Evolutionary conservation across 2,329 filamentous ascomycete species (phyloP), one percentile per base, ranked within the genome.

Genomic region (Phoma sp.): DNA sequence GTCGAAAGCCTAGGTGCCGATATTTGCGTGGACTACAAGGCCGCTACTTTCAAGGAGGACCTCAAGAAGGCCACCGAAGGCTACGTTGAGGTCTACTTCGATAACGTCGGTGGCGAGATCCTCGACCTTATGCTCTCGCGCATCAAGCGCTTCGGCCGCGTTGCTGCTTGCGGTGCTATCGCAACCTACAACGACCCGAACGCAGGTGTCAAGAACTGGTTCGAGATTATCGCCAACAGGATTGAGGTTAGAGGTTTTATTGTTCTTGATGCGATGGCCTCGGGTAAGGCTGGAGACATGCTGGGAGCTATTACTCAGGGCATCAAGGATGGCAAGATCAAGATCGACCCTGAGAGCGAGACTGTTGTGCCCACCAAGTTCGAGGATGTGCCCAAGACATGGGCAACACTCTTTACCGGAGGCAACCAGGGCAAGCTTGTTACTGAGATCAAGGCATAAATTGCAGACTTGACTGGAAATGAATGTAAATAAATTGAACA

Each of bases 11-110:
- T 84, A 1, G 82, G 82, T 6, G 81, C 81, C 6, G 81, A 86
- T 63, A 67, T 78, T 6, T 83, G 81, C 61, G 59, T 86, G 51
- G 83, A 85, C 72, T 85, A 85, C 69, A 83, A 83, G 63, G 71
- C 72, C 6, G 52, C 74, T 1, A 71, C 71, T 2, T 85, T 84
- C 60, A 72, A 74, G 33, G 62, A 78, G 47, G 76, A 83, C 20
- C 72, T 85, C 2, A 68, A 70, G 53, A 73, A 74, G 9, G 80
- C 75, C 4, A 83, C 81, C 0, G 75, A 77, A 2, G 76, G 76
- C n/a, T 80, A 77, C 60, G 81, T 82, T 1, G 80, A 84, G 12
- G 72, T 83, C 7, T 83, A 79, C 61, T 81, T 79, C 49, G 81
- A 83, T 62, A 82, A 82, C 55, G 79, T 82, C 3, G 80, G 81